Conservation (phyloP, 305 asterid genomes). For the Ilex paraguariensis region DNA sequence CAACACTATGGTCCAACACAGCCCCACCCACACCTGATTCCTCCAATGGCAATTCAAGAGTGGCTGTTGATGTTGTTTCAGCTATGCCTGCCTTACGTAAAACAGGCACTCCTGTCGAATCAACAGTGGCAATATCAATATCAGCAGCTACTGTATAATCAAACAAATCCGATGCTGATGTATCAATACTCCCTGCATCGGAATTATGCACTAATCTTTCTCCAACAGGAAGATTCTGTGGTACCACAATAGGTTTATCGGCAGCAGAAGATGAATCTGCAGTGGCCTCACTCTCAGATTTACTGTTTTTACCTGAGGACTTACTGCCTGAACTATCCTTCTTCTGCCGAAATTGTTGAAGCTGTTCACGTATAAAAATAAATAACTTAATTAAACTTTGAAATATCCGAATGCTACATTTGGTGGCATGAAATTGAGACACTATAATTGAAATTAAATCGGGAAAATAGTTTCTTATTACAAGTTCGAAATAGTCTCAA, state of each 20-base stretch:
- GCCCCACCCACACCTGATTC: slow-evolving; percentile 28
- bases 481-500: neutral
- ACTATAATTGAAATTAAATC: neutral
- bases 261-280: slow-evolving; percentile 19
- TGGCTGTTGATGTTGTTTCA: slow-evolving; percentile 29
- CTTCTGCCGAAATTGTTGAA: slow-evolving; percentile 93
- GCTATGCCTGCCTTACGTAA: slow-evolving; percentile 20
- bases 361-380: slow-evolving; percentile 37
- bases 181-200: slow-evolving; percentile 21
- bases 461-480: neutral
- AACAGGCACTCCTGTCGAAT: slow-evolving; percentile 14
- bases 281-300: slow-evolving; percentile 48
- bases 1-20: slow-evolving; percentile 20
- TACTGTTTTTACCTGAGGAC: slow-evolving; percentile 50
- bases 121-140: slow-evolving; percentile 27
- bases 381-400: neutral
- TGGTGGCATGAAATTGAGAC: neutral
- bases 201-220: slow-evolving; percentile 31
- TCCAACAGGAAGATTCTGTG: slow-evolving; percentile 35
- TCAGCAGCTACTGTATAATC: slow-evolving; percentile 28
- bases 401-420: neutral
- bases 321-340: slow-evolving; percentile 77
- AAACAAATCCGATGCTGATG: slow-evolving; percentile 34
- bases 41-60: slow-evolving; percentile 26
- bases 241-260: slow-evolving; percentile 24